Conservation (phyloP, 192 early-diverging fungal genomes). For the Backusella morwellensis region DNA sequence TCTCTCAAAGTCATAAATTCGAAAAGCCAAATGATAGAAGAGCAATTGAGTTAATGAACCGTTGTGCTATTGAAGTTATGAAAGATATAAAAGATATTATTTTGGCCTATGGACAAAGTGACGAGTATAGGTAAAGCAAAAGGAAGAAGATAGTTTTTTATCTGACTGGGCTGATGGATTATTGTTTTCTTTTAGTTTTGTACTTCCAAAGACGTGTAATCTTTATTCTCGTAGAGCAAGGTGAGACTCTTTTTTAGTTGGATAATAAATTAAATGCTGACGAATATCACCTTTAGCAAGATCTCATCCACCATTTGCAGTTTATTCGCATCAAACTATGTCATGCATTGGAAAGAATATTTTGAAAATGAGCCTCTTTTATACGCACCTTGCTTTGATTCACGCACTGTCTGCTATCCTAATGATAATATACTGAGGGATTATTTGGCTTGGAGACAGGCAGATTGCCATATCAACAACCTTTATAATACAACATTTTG, state of each 20-base stretch:
- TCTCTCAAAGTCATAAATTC: conserved; percentile 74
- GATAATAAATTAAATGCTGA: background rate
- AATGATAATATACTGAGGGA: conserved; percentile 78
- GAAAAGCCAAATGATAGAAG: conserved; percentile 77
- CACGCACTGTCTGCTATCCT: conserved; percentile 86
- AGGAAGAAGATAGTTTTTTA: background rate
- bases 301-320: conserved; percentile 79
- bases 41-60: conserved; percentile 82
- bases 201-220: conserved; percentile 58
- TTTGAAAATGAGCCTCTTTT: conserved; percentile 62
- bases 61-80: conserved; percentile 78
- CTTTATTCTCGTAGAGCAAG: conserved; percentile 72
- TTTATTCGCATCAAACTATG: conserved; percentile 85
- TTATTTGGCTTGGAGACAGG: conserved; percentile 94
- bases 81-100: conserved; percentile 75
- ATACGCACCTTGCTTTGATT: conserved; percentile 91
- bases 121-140: conserved; percentile 74
- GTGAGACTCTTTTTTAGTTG: conserved; percentile 8
- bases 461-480: conserved; percentile 90
- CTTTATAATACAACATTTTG: conserved; percentile 97
- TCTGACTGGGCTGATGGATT: background rate
- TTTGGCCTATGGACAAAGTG: conserved; percentile 89
- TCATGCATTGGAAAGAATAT: conserved; percentile 76
- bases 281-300: conserved; percentile 52
- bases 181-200: conserved; percentile 53